Percentiles rank a stretch among this genome's conserved stretches.
Evolutionary conservation across 352 stramenopile genomes (phyloP).

Genomic region (Phytophthora kernoviae): DNA sequence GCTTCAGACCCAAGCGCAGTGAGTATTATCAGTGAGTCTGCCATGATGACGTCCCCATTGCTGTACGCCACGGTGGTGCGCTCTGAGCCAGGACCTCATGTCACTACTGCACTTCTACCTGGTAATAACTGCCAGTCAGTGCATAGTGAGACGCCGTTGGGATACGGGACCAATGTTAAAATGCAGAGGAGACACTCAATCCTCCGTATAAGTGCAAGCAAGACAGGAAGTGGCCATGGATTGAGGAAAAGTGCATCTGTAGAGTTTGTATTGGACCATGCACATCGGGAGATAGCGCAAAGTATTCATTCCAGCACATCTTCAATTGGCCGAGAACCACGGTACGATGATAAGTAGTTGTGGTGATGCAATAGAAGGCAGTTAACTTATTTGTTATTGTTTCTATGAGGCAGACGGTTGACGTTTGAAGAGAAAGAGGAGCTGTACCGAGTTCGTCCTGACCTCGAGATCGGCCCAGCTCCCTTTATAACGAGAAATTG

Average conservation of each 20-base stretch:
- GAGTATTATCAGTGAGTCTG: conserved; percentile 22
- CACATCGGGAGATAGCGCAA: conserved; percentile 34
- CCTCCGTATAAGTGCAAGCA: conserved; percentile 60
- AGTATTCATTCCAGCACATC: conserved; percentile 45
- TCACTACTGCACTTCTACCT: conserved; percentile 30
- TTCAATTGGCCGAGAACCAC: conserved; percentile 48
- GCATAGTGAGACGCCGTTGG: conserved; percentile 17
- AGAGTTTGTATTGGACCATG: conserved; percentile 67
- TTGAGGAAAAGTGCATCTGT: conserved; percentile 74
- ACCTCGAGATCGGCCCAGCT: conserved; percentile 73
- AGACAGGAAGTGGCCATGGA: conserved; percentile 20
- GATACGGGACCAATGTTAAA: conserved; percentile 37
- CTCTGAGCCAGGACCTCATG: conserved; percentile 21
- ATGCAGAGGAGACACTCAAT: conserved; percentile 60
- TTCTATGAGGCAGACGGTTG: conserved; percentile 46
- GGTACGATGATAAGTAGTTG: conserved; percentile 33
- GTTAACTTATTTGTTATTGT: conserved; percentile 11
- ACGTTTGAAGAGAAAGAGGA: conserved; percentile 83
- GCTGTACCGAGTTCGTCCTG: conserved; percentile 80
- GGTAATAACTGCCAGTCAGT: conserved; percentile 5
- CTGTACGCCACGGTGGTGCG: conserved; percentile 20
- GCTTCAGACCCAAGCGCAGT: conserved; percentile 10
- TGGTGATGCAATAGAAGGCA: neutral
- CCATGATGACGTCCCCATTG: conserved; percentile 23
- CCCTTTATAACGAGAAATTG: conserved; percentile 69